Base-by-base conservation (phyloP, 352 stramenopile species). In the Phytophthora kernoviae region DNA sequence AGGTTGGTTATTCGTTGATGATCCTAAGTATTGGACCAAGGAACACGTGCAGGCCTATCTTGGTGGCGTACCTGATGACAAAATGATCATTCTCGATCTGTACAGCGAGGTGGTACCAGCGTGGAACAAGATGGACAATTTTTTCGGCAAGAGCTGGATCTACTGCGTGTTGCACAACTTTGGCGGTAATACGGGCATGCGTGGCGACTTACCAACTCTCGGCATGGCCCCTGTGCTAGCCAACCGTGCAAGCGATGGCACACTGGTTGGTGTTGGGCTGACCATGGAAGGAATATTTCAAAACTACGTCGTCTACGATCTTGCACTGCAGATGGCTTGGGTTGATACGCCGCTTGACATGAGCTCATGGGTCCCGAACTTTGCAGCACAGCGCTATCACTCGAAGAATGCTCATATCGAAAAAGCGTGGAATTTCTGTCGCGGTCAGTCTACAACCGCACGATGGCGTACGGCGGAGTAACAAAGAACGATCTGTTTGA, bases 281-380 rank as follows among this genome's bases (percentile, higher is more conserved):
- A 92, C 82, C 0, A 94, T 94, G 83, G 85, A 94, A 65, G 85
- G 85, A 20, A 94, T 94, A 53, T 91, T 86, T 58, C 81, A 94
- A 47, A 94, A 94, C 73, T 94, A 94, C 51, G 70, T 92, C 0
- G 81, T 94, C 33, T 94, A 94, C 53, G 85, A 94, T 45, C 61
- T 93, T 24, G 73, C 76, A 12, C 56, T 93, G 9, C 72, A 91
- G 37, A 92, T 91, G 81, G 81, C 82, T 5, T 94, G 79, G 81
- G 58, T 81, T 48, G 37, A 75, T 27, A 33, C 50, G 9, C 67
- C 74, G 1, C 52, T 94, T 2, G 67, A 84, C 41, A 70, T 82
- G 8, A 22, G 54, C 8, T 34, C 55, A 5, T 94, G 74, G 68
- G 59, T 92, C n/a, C 65, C 77, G 18, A 65, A 70, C 15, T 94